Evolutionary conservation across 176 grass and related monocot genomes (phyloP).

Genomic region (Oryza rufipogon): DNA sequence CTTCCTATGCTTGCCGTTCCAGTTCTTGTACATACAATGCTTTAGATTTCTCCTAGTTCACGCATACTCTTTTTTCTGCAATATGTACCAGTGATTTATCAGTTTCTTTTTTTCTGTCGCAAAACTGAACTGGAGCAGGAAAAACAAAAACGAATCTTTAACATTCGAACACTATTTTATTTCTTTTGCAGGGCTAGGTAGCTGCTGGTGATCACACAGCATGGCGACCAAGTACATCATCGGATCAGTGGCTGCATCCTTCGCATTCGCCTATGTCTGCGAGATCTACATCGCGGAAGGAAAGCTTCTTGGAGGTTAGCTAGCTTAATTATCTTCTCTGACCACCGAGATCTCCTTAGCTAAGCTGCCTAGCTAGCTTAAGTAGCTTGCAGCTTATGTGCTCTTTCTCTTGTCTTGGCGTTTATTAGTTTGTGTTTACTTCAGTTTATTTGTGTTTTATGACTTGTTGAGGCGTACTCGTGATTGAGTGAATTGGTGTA

Average conservation of each 20-base stretch:
- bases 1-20: not conserved
- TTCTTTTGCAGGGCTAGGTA: not conserved
- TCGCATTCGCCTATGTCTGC: constrained; percentile 29
- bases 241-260: constrained; percentile 25
- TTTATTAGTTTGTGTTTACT: too few relatives aligned
- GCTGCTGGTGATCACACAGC: not conserved
- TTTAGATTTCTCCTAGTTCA: too few relatives aligned
- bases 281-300: constrained; percentile 17
- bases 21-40: not conserved
- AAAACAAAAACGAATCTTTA: not conserved
- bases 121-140: not conserved
- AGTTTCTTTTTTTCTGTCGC: not conserved
- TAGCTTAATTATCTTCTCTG: not conserved
- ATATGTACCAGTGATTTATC: not conserved
- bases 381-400: too few relatives aligned
- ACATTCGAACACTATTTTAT: not conserved
- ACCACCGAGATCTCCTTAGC: not conserved
- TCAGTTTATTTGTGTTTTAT: too few relatives aligned
- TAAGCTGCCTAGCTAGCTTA: too few relatives aligned
- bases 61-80: not conserved
- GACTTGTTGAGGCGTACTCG: too few relatives aligned
- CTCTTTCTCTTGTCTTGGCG: too few relatives aligned
- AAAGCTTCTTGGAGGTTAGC: constrained; percentile 24
- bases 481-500: too few relatives aligned
- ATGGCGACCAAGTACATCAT: constrained; percentile 33